phyloP scores from a whole-genome alignment of 2,329 filamentous ascomycete species.

The Parascedosporium putredinis region DNA sequence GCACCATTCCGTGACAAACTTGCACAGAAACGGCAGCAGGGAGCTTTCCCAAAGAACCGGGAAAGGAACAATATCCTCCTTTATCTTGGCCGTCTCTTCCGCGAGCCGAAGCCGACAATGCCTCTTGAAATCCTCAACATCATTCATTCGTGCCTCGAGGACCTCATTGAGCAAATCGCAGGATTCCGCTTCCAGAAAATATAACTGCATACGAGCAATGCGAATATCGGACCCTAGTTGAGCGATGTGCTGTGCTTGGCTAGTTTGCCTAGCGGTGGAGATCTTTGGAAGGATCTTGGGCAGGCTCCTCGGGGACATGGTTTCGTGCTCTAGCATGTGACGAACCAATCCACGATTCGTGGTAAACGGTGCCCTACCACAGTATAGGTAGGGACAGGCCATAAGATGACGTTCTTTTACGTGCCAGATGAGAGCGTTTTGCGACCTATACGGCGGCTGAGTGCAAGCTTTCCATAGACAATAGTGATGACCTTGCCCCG shows the following conservation, averaged over 20 bases:
- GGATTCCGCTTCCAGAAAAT: not conserved
- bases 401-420: not conserved
- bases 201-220: not conserved
- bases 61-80: constrained; percentile 24
- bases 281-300: too few species aligned
- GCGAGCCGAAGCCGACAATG: not conserved
- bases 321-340: not conserved
- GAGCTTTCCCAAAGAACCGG: constrained; percentile 32
- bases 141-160: not conserved
- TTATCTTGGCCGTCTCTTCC: not conserved
- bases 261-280: too few species aligned
- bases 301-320: not conserved
- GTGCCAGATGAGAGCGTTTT: not conserved
- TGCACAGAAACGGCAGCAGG: constrained; percentile 30
- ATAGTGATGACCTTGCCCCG: not conserved
- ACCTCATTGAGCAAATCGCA: not conserved
- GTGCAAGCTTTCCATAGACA: not conserved
- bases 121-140: not conserved
- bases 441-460: not conserved
- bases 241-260: not conserved
- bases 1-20: constrained; percentile 31
- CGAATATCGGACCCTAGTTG: not conserved
- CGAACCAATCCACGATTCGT: not conserved
- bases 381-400: not conserved
- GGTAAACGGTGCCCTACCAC: not conserved